Evolutionary conservation across 345 rosid species (phyloP).

Genomic region (Lagerstroemia speciosa): DNA sequence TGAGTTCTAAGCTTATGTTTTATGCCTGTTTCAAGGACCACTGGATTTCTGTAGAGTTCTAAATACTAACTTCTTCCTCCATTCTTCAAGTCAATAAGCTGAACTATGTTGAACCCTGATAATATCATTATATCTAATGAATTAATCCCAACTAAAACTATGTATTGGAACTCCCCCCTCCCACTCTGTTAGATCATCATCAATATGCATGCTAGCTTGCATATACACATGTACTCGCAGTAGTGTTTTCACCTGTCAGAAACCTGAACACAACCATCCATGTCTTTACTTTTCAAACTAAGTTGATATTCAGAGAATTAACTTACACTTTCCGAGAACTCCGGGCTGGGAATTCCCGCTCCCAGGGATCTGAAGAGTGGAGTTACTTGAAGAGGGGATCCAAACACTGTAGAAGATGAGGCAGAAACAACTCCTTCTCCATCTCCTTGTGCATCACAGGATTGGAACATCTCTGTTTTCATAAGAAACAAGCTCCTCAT

Average conservation of each 20-base stretch:
- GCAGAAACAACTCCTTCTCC: constrained; percentile 33
- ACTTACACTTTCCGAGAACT: constrained; percentile 99
- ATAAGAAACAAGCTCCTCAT: constrained; percentile 1
- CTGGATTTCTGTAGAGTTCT: too few species aligned
- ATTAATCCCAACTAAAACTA: background rate
- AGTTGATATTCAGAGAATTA: background rate
- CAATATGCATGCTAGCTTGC: background rate
- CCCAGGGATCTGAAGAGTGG: constrained; percentile 95
- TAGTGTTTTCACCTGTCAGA: background rate
- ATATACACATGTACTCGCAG: background rate
- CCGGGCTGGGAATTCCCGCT: constrained; percentile 97
- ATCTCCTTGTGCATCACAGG: constrained; percentile 32
- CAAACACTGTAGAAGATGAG: constrained; percentile 48
- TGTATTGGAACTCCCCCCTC: background rate
- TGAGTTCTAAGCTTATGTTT: background rate
- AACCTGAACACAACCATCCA: background rate
- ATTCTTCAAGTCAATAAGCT: too few species aligned
- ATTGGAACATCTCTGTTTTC: constrained; percentile 33
- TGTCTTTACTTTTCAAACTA: background rate
- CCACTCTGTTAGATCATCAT: background rate
- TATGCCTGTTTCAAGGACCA: too few species aligned
- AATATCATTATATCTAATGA: background rate
- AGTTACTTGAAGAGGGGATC: constrained; percentile 81
- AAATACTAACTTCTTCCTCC: too few species aligned
- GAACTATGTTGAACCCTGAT: too few species aligned